These are phyloP conservation scores for Aureobasidium melanogenum DNA, from an alignment of 2,329 filamentous ascomycete species.

Conservation along the genomic window DNA sequence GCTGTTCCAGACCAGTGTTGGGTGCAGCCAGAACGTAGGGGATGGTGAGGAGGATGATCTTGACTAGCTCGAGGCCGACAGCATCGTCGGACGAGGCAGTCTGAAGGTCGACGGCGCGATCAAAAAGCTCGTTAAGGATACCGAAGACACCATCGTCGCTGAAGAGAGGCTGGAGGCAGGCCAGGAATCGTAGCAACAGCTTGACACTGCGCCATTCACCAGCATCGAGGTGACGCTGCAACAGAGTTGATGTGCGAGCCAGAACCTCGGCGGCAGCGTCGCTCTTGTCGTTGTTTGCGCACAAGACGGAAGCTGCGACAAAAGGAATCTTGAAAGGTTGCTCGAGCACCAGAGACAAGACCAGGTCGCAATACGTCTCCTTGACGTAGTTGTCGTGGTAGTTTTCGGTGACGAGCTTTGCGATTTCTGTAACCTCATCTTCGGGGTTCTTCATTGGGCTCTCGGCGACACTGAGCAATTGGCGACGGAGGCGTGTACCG, in stretches of 20 bases:
- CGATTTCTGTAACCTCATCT: constrained; percentile 67
- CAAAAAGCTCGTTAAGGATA: constrained; percentile 82
- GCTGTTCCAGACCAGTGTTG: constrained; percentile 60
- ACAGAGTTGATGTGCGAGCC: constrained; percentile 48
- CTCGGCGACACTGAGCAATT: constrained; percentile 73
- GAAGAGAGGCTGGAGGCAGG: constrained; percentile 71
- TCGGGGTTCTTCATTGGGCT: constrained; percentile 64
- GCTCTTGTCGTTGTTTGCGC: constrained; percentile 67
- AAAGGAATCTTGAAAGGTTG: constrained; percentile 98
- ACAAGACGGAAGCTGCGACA: constrained; percentile 71
- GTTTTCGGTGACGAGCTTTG: constrained; percentile 69
- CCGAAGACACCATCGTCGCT: constrained; percentile 80
- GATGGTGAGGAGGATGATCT: constrained; percentile 90
- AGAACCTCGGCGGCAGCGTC: constrained; percentile 67
- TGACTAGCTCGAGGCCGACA: constrained; percentile 75
- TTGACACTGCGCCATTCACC: constrained; percentile 90
- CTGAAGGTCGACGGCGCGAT: constrained; percentile 83
- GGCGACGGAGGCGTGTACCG: constrained; percentile 63
- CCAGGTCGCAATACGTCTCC: constrained; percentile 61
- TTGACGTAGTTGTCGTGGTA: constrained; percentile 77
- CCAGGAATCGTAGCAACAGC: constrained; percentile 78
- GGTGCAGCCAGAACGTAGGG: constrained; percentile 72
- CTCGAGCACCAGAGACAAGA: constrained; percentile 72
- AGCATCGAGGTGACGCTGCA: constrained; percentile 58
- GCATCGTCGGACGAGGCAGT: constrained; percentile 87